Evolutionary conservation across 768 basidiomycete genomes (phyloP).

Genomic region (Fomitopsis serialis): DNA sequence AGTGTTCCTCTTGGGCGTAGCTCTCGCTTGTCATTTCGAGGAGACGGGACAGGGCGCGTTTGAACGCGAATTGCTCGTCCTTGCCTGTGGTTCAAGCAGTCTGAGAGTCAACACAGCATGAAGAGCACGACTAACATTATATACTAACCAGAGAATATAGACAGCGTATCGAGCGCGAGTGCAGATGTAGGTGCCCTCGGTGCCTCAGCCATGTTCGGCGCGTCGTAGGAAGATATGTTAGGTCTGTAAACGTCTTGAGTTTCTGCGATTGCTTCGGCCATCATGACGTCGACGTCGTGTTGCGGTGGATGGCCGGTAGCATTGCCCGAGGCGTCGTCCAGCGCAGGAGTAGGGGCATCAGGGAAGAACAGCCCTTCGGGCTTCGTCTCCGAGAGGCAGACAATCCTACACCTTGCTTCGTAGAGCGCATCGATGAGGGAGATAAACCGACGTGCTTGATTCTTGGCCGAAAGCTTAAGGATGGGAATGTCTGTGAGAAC

Average conservation of each 20-base stretch:
- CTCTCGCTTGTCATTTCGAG: constrained; percentile 47
- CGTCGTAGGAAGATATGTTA: constrained; percentile 49
- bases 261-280: constrained; percentile 48
- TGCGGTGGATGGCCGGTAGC: neutral
- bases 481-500: constrained; percentile 46
- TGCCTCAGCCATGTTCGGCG: constrained; percentile 26
- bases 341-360: constrained; percentile 28
- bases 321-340: constrained; percentile 3
- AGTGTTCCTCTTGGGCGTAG: constrained; percentile 27
- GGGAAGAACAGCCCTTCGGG: constrained; percentile 51
- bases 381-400: constrained; percentile 34
- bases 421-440: constrained; percentile 58
- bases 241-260: constrained; percentile 46
- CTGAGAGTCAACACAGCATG: too few species aligned
- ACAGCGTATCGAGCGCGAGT: constrained; percentile 40
- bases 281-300: constrained; percentile 29
- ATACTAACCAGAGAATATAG: constrained; percentile 41
- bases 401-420: constrained; percentile 33
- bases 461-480: constrained; percentile 45
- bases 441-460: constrained; percentile 55
- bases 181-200: constrained; percentile 21
- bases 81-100: too few species aligned
- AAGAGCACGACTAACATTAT: too few species aligned
- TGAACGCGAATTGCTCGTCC: constrained; percentile 60
- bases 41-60: constrained; percentile 53